Conservation (phyloP, 2,329 filamentous ascomycete genomes). For the Fusarium aywerte region DNA sequence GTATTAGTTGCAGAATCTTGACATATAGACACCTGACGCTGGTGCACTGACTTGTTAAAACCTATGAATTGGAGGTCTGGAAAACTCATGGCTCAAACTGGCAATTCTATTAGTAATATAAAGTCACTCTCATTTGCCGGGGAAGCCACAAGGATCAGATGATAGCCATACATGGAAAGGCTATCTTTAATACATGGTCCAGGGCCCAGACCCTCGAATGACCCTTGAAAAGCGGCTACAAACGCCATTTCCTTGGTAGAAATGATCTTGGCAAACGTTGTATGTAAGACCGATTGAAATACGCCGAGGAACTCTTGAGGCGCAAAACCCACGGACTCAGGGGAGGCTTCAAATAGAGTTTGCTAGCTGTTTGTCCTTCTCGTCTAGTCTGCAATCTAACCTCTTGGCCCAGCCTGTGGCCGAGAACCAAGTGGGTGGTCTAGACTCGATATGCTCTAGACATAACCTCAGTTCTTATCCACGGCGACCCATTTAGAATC, state of each 20-base stretch:
- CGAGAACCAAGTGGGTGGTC: not conserved
- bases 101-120: too few relatives aligned
- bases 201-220: not conserved
- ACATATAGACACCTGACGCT: too few relatives aligned
- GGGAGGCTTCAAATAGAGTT: constrained; percentile 1
- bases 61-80: too few relatives aligned
- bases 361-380: constrained; percentile 3
- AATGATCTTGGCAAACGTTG: not conserved
- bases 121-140: too few relatives aligned
- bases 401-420: not conserved
- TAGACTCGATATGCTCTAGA: not conserved
- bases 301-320: too few relatives aligned
- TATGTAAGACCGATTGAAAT: not conserved
- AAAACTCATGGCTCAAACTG: too few relatives aligned
- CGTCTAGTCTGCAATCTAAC: not conserved
- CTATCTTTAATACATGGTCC: too few relatives aligned
- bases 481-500: not conserved
- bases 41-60: too few relatives aligned
- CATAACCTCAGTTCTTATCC: not conserved
- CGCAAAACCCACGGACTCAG: too few relatives aligned
- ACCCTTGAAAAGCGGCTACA: not conserved
- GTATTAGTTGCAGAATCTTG: too few relatives aligned
- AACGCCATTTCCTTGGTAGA: not conserved
- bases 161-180: too few relatives aligned
- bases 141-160: too few relatives aligned